phyloP scores from a whole-genome alignment of 2,329 filamentous ascomycete genomes.

The Pyrenochaeta sp. region DNA sequence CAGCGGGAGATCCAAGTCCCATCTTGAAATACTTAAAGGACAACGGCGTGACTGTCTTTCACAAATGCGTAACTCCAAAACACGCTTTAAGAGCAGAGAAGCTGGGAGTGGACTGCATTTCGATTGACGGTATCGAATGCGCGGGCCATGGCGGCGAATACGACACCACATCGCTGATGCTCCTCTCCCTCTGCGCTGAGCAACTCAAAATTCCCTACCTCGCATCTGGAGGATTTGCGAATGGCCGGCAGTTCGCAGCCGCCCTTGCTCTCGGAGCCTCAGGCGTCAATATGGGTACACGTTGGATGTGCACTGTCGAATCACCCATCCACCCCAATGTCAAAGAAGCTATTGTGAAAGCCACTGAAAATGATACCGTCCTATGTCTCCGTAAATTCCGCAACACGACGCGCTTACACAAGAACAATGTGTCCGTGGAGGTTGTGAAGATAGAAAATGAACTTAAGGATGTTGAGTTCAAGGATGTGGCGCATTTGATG shows the following conservation, averaged over 20 bases:
- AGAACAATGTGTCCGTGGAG: slow-evolving; percentile 36
- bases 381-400: slow-evolving; percentile 37
- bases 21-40: slow-evolving; percentile 38
- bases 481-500: slow-evolving; percentile 40
- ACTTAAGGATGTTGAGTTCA: slow-evolving; percentile 36
- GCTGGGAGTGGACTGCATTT: slow-evolving; percentile 30
- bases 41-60: slow-evolving; percentile 33
- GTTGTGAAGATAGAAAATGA: slow-evolving; percentile 36
- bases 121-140: slow-evolving; percentile 37
- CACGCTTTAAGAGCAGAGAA: slow-evolving; percentile 37
- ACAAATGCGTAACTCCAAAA: slow-evolving; percentile 38
- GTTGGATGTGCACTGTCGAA: slow-evolving; percentile 41
- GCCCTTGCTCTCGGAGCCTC: slow-evolving; percentile 36
- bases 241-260: slow-evolving; percentile 35
- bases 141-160: slow-evolving; percentile 60
- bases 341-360: slow-evolving; percentile 37
- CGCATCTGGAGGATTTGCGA: slow-evolving; percentile 38
- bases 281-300: slow-evolving; percentile 40
- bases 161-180: slow-evolving; percentile 63
- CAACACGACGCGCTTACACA: slow-evolving; percentile 36
- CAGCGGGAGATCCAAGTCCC: slow-evolving; percentile 37
- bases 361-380: slow-evolving; percentile 34
- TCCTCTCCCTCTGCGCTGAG: slow-evolving; percentile 33
- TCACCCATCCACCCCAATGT: slow-evolving; percentile 36
- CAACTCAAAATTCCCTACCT: slow-evolving; percentile 40